A percentile compares a stretch with the other conserved stretches of the same genome.
Conservation (phyloP, 2,329 filamentous ascomycete species). For the Xylaria digitata region DNA sequence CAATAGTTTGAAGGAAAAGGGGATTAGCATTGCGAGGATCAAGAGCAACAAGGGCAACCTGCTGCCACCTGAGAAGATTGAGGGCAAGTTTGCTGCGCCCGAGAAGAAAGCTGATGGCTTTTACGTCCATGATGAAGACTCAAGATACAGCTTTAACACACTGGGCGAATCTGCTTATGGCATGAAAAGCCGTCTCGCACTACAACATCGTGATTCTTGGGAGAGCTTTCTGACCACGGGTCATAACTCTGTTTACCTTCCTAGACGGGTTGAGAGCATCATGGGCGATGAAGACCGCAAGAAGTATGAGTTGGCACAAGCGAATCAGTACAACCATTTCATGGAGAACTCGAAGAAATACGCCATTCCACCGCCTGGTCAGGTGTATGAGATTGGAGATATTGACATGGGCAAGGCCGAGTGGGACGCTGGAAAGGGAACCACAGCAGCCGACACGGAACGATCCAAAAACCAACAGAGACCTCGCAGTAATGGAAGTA, state of each 20-base stretch:
- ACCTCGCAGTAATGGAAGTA: slow-evolving; percentile 42
- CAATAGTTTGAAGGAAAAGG: slow-evolving; percentile 46
- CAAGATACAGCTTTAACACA: slow-evolving; percentile 65
- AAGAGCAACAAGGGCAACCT: slow-evolving; percentile 70
- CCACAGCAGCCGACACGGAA: slow-evolving; percentile 41
- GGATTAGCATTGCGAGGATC: slow-evolving; percentile 57
- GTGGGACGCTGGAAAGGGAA: slow-evolving; percentile 56
- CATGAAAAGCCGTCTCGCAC: slow-evolving; percentile 58
- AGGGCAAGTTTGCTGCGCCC: slow-evolving; percentile 81
- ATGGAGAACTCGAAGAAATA: slow-evolving; percentile 49
- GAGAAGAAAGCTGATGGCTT: slow-evolving; percentile 74
- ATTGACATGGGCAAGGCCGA: slow-evolving; percentile 55
- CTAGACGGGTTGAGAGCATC: slow-evolving; percentile 77
- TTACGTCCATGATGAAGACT: slow-evolving; percentile 77
- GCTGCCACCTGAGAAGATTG: slow-evolving; percentile 77
- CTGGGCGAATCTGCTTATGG: slow-evolving; percentile 43
- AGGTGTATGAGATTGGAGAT: slow-evolving; percentile 63
- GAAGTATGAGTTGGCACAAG: slow-evolving; percentile 78
- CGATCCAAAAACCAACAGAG: slow-evolving; percentile 40
- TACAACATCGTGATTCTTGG: slow-evolving; percentile 71
- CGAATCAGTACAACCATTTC: slow-evolving; percentile 58
- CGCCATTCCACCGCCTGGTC: slow-evolving; percentile 55
- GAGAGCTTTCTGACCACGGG: slow-evolving; percentile 73
- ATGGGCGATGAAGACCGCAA: slow-evolving; percentile 81
- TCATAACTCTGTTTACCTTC: slow-evolving; percentile 71